phyloP scores from a whole-genome alignment of 148 eudicot species.

The Dysphania ambrosioides region DNA sequence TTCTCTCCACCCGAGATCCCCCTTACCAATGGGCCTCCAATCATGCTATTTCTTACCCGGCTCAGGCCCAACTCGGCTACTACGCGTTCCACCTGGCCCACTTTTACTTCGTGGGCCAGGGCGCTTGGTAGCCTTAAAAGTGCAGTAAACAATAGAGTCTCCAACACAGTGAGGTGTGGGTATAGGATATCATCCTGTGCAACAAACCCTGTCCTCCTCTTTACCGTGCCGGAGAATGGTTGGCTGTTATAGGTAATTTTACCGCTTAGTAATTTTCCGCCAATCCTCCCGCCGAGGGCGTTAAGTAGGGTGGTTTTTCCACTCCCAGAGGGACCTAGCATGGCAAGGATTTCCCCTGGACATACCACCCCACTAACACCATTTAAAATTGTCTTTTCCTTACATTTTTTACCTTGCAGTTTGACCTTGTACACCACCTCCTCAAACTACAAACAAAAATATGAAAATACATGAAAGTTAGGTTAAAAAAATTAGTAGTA shows the following conservation, averaged over 20 bases:
- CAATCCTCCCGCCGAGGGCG: conserved; percentile 88
- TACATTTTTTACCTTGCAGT: conserved; percentile 38
- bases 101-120: conserved; percentile 48
- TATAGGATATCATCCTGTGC: conserved; percentile 85
- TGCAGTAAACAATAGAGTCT: conserved; percentile 86
- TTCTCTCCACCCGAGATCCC: conserved; percentile 97
- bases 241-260: conserved; percentile 78
- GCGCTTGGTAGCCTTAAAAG: conserved; percentile 70
- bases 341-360: conserved; percentile 90
- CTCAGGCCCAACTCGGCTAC: conserved; percentile 58
- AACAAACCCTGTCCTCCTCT: conserved; percentile 77
- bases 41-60: conserved; percentile 68
- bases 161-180: conserved; percentile 88
- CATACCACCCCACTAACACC: conserved; percentile 75
- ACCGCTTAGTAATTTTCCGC: conserved; percentile 53
- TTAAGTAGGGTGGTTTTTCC: conserved; percentile 95
- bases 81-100: conserved; percentile 67
- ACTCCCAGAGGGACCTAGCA: conserved; percentile 97
- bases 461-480: no score
- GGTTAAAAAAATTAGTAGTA: not conserved
- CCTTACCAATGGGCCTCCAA: conserved; percentile 85
- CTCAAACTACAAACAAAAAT: conserved; percentile 50
- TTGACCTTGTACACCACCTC: conserved; percentile 88
- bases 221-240: conserved; percentile 60
- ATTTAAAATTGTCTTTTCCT: conserved; percentile 75